Evolutionary conservation across 1,139 yeast genomes (phyloP).

Genomic region (Zhuliangozyma parablackwelliae): DNA sequence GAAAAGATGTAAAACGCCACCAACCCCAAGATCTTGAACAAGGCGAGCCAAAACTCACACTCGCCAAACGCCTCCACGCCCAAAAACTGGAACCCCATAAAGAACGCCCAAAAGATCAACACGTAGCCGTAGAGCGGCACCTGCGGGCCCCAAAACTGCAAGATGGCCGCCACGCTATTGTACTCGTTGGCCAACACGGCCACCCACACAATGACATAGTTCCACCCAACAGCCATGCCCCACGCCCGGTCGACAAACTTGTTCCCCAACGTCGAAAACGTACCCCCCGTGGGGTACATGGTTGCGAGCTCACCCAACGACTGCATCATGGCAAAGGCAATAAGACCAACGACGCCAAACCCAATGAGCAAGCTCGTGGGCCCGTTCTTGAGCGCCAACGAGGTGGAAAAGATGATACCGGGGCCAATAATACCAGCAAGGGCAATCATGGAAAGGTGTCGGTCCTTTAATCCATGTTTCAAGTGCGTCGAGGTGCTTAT

Average conservation of each 20-base stretch:
- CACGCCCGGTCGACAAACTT: constrained; percentile 53
- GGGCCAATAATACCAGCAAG: constrained; percentile 57
- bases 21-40: constrained; percentile 51
- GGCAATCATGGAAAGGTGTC: constrained; percentile 45
- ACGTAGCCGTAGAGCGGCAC: constrained; percentile 59
- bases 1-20: constrained; percentile 57
- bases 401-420: constrained; percentile 47
- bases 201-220: constrained; percentile 58
- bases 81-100: constrained; percentile 49
- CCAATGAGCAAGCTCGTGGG: constrained; percentile 43
- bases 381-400: constrained; percentile 41
- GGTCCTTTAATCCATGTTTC: constrained; percentile 35
- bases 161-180: constrained; percentile 49
- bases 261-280: constrained; percentile 51
- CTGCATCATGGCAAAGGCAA: constrained; percentile 56
- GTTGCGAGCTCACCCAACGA: constrained; percentile 56
- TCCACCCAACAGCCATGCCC: constrained; percentile 62
- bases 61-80: constrained; percentile 65
- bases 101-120: constrained; percentile 51
- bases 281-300: constrained; percentile 48
- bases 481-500: constrained; percentile 8
- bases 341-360: constrained; percentile 49
- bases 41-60: constrained; percentile 61
- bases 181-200: constrained; percentile 60
- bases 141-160: constrained; percentile 57